Base-by-base conservation (phyloP, 805 yeast genomes). In the Saturnispora halmiae region DNA sequence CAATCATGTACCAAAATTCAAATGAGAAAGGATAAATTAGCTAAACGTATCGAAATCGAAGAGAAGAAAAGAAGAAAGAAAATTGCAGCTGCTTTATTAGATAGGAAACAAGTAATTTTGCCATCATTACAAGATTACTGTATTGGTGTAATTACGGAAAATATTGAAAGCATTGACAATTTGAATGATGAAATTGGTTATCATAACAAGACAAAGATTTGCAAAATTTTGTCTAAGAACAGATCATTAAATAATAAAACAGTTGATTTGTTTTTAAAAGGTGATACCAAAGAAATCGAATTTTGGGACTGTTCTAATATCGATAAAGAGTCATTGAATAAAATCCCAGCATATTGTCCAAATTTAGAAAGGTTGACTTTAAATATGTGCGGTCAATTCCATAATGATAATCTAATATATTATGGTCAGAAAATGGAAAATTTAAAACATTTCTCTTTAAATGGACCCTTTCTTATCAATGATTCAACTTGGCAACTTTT, bases 241-340 rank as follows among this genome's bases (percentile, higher is more conserved):
- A 63, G 99, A 39, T 81, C 92, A 0, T 64, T 92, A 36, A 75
- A 80, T 52, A 77, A 81, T 47, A 64, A 71, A 14, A 87, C 96
- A 0, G 58, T 88, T 55, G 64, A 77, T 34, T 65, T 92, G 36
- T 90, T 92, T 54, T 62, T 92, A 39, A 75, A 77, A 35, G 71
- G 85, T 0, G 67, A 70, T 13, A 56, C 77, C 36, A 71, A 61
- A 41, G 57, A 62, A 3, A 61, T 92, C 22, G 82, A 82, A 46
- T 77, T 92, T 47, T 85, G 95, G 87, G 99, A 92, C 61, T 92
- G 99, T 58, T 86, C 96, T 0, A 77, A 76, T 36, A 67, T 92
- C 14, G 73, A 76, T 19, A 69, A 71, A 31, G 80, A 73, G 45
- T 73, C 92, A 0, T 70, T 79, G 46, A 72, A 73, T 50, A 69